phyloP scores from a whole-genome alignment of 768 basidiomycete species.

The Plicaturopsis crispa region DNA sequence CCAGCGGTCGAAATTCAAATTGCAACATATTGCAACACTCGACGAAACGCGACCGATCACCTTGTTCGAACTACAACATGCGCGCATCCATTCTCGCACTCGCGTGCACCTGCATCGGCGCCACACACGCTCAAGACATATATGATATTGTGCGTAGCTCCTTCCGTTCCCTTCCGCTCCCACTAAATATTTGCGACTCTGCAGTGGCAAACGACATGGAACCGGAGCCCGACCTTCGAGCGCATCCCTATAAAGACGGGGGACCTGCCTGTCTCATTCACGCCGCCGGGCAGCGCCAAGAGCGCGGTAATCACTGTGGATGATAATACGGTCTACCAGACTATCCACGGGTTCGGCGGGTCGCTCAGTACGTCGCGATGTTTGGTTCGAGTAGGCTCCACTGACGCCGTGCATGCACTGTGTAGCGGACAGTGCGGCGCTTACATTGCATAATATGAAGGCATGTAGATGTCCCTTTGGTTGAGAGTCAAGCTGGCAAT shows the following conservation, averaged over 20 bases:
- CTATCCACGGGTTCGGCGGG: constrained; percentile 61
- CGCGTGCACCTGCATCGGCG: too few species aligned
- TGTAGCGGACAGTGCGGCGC: constrained; percentile 66
- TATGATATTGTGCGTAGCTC: constrained; percentile 38
- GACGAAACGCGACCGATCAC: too few species aligned
- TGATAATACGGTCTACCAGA: constrained; percentile 49
- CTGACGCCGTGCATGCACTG: constrained; percentile 3
- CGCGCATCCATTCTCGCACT: too few species aligned
- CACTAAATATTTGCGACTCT: constrained; percentile 2
- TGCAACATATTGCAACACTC: too few species aligned
- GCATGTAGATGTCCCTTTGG: constrained; percentile 24
- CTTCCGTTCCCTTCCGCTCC: neutral
- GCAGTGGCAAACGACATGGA: constrained; percentile 59
- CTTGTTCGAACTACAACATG: too few species aligned
- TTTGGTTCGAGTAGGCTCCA: constrained; percentile 1
- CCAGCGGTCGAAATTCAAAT: too few species aligned
- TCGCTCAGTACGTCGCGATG: constrained; percentile 47
- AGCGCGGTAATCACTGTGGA: constrained; percentile 57
- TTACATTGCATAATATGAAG: constrained; percentile 56
- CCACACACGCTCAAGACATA: constrained; percentile 48
- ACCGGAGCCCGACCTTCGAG: constrained; percentile 34
- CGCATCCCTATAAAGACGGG: constrained; percentile 42
- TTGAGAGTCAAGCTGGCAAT: neutral
- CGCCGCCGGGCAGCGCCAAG: constrained; percentile 44
- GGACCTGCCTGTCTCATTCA: constrained; percentile 49